Percentiles rank a stretch among this genome's conserved stretches.
Conservation (phyloP, 2,329 filamentous ascomycete genomes). For the Talaromyces sp. region DNA sequence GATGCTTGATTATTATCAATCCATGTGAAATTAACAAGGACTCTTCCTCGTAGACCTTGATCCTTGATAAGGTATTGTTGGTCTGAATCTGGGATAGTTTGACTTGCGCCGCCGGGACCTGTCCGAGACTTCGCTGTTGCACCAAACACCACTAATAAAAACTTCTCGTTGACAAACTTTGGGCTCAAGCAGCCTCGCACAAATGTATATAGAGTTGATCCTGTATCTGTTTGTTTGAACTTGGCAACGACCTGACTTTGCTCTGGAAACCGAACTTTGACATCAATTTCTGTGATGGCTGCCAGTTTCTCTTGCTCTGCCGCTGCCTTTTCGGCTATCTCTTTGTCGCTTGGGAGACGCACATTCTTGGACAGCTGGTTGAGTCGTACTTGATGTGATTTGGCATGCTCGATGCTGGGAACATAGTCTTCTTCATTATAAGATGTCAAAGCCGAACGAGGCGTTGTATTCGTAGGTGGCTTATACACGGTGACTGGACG, state of each 20-base stretch:
- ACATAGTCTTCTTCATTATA: slow-evolving; percentile 73
- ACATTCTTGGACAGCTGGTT: slow-evolving; percentile 72
- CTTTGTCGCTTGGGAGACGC: slow-evolving; percentile 76
- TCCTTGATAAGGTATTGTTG: slow-evolving; percentile 61
- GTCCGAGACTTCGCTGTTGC: slow-evolving; percentile 18
- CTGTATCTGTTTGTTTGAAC: slow-evolving; percentile 67
- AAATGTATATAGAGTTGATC: slow-evolving; percentile 68
- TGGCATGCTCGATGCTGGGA: slow-evolving; percentile 79
- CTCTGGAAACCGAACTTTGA: slow-evolving; percentile 86
- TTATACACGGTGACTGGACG: slow-evolving; percentile 66
- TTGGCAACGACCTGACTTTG: slow-evolving; percentile 71
- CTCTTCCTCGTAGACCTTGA: slow-evolving; percentile 66
- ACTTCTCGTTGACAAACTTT: slow-evolving; percentile 56
- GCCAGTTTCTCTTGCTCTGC: slow-evolving; percentile 64
- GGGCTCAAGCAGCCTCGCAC: slow-evolving; percentile 69
- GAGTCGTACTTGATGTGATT: slow-evolving; percentile 74
- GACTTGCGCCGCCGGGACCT: slow-evolving; percentile 6
- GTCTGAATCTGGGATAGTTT: slow-evolving; percentile 46
- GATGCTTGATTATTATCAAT: slow-evolving; percentile 52
- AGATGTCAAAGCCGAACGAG: slow-evolving; percentile 66
- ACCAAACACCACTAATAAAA: slow-evolving; percentile 64
- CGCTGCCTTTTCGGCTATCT: slow-evolving; percentile 67
- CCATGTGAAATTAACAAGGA: slow-evolving; percentile 76
- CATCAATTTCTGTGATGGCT: slow-evolving; percentile 63
- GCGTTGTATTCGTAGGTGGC: slow-evolving; percentile 70